Evolutionary conservation across 202 grass and related monocot species (phyloP).

Genomic region (Hordeum pubiflorum): DNA sequence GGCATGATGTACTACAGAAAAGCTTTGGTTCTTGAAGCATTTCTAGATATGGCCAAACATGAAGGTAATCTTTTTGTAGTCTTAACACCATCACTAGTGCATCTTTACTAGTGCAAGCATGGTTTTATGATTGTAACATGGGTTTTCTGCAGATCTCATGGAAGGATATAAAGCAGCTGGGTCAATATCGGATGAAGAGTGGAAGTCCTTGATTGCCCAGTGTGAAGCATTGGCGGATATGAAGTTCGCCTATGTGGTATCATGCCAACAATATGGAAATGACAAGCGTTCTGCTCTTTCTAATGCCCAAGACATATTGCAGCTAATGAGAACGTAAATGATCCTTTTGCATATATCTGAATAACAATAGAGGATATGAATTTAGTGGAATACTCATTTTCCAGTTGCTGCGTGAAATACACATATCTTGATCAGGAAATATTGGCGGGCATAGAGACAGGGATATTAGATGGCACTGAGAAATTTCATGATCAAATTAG

Average conservation of each 20-base stretch:
- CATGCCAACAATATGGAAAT: slow-evolving; percentile 96
- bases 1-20: slow-evolving; percentile 98
- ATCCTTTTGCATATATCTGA: slow-evolving; percentile 22
- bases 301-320: slow-evolving; percentile 77
- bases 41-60: slow-evolving; percentile 84
- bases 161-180: slow-evolving; percentile 88
- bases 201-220: slow-evolving; percentile 60
- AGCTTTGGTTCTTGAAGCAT: slow-evolving; percentile 92
- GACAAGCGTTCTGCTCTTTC: slow-evolving; percentile 74
- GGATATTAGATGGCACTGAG: background rate
- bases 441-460: background rate
- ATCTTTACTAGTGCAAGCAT: background rate
- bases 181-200: slow-evolving; percentile 48
- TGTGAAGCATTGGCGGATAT: slow-evolving; percentile 83
- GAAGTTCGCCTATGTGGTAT: slow-evolving; percentile 96
- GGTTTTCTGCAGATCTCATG: slow-evolving; percentile 73
- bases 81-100: slow-evolving; percentile 13
- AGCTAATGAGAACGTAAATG: slow-evolving; percentile 82
- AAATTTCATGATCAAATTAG: background rate
- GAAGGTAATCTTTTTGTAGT: slow-evolving; percentile 44
- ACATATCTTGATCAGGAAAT: background rate
- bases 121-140: slow-evolving; percentile 2
- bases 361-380: slow-evolving; percentile 14
- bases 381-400: background rate
- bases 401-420: background rate